These are phyloP conservation scores for Tricladium varicosporioides DNA, from an alignment of 2,329 filamentous ascomycete genomes.

Conservation along the genomic window DNA sequence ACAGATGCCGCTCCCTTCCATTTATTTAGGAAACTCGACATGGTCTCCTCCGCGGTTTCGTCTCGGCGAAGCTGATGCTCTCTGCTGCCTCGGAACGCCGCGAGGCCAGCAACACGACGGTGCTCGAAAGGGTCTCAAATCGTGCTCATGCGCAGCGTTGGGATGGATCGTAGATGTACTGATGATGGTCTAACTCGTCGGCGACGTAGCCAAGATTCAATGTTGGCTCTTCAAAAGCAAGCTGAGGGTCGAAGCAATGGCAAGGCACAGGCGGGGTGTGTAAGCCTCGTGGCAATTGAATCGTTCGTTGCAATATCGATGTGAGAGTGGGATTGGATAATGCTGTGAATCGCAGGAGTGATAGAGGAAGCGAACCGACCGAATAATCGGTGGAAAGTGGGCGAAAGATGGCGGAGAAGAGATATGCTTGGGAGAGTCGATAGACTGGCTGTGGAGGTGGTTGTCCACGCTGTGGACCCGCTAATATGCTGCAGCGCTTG, in stretches of 20 bases:
- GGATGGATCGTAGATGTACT: constrained; percentile 4
- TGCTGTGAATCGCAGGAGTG: neutral
- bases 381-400: neutral
- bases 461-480: neutral
- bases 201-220: neutral
- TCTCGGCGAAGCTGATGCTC: constrained; percentile 6
- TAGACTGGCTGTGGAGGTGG: no score
- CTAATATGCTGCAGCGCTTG: neutral
- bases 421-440: neutral
- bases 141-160: constrained; percentile 20
- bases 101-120: constrained; percentile 19
- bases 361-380: neutral
- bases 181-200: neutral
- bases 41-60: constrained; percentile 29
- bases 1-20: constrained; percentile 55
- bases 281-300: constrained; percentile 1
- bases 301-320: neutral
- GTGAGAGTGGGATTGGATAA: neutral
- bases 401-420: neutral
- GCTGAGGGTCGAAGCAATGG: constrained; percentile 1
- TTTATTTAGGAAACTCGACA: constrained; percentile 60
- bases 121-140: constrained; percentile 9
- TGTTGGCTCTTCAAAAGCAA: neutral
- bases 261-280: constrained; percentile 9
- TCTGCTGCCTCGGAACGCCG: constrained; percentile 20